These are phyloP conservation scores for Anastatica hierochuntica DNA, from an alignment of 345 rosid genomes.

Conservation along the genomic window DNA sequence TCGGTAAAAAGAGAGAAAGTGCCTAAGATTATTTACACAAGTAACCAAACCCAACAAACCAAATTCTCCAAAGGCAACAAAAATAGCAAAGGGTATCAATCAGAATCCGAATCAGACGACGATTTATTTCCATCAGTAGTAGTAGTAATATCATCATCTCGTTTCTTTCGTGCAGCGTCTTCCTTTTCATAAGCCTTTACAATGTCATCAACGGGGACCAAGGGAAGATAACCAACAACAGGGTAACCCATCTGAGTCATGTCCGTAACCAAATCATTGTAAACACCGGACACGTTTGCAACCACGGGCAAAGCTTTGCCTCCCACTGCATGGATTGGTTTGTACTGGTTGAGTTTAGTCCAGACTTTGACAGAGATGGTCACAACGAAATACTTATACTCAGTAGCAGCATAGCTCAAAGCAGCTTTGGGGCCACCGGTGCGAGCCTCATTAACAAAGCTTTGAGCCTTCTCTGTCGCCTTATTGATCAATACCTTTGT, in stretches of 20 bases:
- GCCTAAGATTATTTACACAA: conserved; percentile 17
- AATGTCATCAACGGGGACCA: conserved; percentile 63
- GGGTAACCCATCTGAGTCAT: conserved; percentile 53
- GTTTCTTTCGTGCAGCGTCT: conserved; percentile 26
- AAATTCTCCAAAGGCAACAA: neutral
- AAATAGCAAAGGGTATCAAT: conserved; percentile 15
- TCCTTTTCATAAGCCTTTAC: conserved; percentile 42
- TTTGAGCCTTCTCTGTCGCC: conserved; percentile 39
- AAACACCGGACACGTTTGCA: conserved; percentile 39
- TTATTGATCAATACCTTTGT: conserved; percentile 29
- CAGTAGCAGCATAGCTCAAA: conserved; percentile 32
- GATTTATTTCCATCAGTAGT: conserved; percentile 11
- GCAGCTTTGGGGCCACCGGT: conserved; percentile 59
- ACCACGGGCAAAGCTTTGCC: conserved; percentile 47
- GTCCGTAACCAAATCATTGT: conserved; percentile 37
- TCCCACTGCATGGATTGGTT: conserved; percentile 40
- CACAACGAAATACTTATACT: conserved; percentile 44
- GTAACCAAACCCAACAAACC: conserved; percentile 2
- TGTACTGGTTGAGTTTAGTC: conserved; percentile 38
- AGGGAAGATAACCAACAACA: conserved; percentile 42
- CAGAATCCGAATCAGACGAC: conserved; percentile 41
- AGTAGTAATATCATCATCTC: neutral
- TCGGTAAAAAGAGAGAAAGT: too few species aligned
- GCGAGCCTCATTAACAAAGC: conserved; percentile 42
- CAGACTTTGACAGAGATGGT: conserved; percentile 46